phyloP scores from a whole-genome alignment of 192 early-diverging fungal species.

The Powellomyces hirtus region DNA sequence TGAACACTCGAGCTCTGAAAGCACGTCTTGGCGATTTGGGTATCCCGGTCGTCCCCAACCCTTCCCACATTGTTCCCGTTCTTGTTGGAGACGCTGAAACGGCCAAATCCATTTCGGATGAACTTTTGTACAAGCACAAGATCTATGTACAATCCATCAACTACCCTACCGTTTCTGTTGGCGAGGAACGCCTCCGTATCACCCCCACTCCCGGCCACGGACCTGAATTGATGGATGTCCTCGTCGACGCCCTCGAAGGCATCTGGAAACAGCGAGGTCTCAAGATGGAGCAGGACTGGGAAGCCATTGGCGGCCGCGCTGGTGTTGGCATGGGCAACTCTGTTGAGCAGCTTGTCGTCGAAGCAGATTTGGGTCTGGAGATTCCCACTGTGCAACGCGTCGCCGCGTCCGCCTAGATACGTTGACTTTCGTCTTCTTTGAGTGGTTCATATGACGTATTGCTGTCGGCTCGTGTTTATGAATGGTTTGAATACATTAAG shows the following conservation, averaged over 20 bases:
- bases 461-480: no score
- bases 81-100: slow-evolving; percentile 95
- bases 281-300: slow-evolving; percentile 85
- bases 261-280: slow-evolving; percentile 89
- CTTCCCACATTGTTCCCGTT: slow-evolving; percentile 98
- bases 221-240: slow-evolving; percentile 71
- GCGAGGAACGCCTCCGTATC: slow-evolving; percentile 96
- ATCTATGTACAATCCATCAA: slow-evolving; percentile 99
- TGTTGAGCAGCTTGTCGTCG: slow-evolving; percentile 42
- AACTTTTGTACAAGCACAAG: slow-evolving; percentile 81
- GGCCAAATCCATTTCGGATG: slow-evolving; percentile 90
- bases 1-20: slow-evolving; percentile 89
- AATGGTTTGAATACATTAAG: no score
- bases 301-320: slow-evolving; percentile 75
- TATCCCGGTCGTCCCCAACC: slow-evolving; percentile 97
- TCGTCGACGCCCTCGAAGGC: slow-evolving; percentile 77
- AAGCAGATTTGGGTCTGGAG: slow-evolving; percentile 6
- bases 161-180: slow-evolving; percentile 92
- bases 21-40: slow-evolving; percentile 70
- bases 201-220: slow-evolving; percentile 96
- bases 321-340: slow-evolving; percentile 69
- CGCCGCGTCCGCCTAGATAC: neutral
- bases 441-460: no score
- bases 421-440: no score
- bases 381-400: neutral